Percentiles rank a stretch among this genome's conserved stretches.
Conservation (phyloP, 1,139 yeast genomes). For the Nakaseomyces delphensis region DNA sequence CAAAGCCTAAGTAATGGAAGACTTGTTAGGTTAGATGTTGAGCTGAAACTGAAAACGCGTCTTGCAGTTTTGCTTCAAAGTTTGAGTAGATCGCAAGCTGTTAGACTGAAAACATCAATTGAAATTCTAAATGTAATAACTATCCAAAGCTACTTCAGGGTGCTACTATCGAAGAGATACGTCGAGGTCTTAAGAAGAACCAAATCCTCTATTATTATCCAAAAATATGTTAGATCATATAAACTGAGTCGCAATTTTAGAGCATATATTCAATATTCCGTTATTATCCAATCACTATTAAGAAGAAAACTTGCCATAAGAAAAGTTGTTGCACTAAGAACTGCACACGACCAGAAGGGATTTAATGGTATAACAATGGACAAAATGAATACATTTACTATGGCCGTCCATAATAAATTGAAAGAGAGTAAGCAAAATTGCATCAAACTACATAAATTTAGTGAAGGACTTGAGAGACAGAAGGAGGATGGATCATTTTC, state of each 20-base stretch:
- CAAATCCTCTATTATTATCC: constrained; percentile 36
- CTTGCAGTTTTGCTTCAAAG: constrained; percentile 75
- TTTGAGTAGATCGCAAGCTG: constrained; percentile 45
- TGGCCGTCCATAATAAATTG: neutral
- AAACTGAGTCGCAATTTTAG: constrained; percentile 24
- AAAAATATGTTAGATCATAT: constrained; percentile 66
- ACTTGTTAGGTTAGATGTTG: constrained; percentile 49
- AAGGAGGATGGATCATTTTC: neutral
- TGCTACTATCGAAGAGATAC: constrained; percentile 47
- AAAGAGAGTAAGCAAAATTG: neutral
- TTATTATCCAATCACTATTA: constrained; percentile 65
- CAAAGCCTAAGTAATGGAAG: constrained; percentile 63
- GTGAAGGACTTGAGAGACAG: neutral
- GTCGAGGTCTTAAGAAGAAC: constrained; percentile 37
- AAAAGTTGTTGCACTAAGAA: neutral
- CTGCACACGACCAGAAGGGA: neutral
- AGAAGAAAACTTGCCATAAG: constrained; percentile 64
- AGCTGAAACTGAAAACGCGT: constrained; percentile 46
- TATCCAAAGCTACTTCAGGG: constrained; percentile 65
- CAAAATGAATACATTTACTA: neutral
- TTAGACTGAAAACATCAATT: constrained; percentile 42
- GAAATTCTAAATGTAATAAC: constrained; percentile 42
- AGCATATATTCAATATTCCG: constrained; percentile 40
- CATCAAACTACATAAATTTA: neutral
- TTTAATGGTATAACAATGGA: neutral